Evolutionary conservation across 23 red algal species (phyloP), one percentile per base, ranked within the genome.

Genomic region (Gracilaria domingensis): DNA sequence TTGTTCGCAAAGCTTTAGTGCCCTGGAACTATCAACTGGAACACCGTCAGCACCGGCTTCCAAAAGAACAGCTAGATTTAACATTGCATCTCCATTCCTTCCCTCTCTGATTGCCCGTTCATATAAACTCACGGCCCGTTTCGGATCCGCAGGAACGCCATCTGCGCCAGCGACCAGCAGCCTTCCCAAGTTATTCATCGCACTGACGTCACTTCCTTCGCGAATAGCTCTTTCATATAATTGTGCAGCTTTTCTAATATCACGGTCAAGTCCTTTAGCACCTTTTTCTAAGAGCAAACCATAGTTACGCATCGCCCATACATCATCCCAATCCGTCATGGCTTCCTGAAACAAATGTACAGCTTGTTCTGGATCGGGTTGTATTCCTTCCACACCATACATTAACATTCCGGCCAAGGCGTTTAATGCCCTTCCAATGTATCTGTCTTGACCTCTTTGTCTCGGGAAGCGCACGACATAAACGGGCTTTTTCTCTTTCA

Each of bases 31-130:
- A 58, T 82, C 78, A 30, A 8, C 30, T 8, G 20, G 23, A 37
- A 82, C 78, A 44, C 78, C 78, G 7, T 82, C 78, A 33, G 33
- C 78, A 4, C 78, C 78, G n/a, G 57, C 9, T 82, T 82, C 34
- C 8, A 82, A 42, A 7, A 82, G 50, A 82, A 58, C 28, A 23
- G 34, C 78, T 20, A 82, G 78, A 58, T 82, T 58, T 7, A 51
- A 30, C 78, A 82, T 82, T 23, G 78, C 78, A 55, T 47, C 8
- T 13, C 21, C 78, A 13, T n/a, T 4, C 23, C 50, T 6, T n/a
- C 71, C 71, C 33, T 76, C 71, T 33, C 36, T 48, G 34, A 48
- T 44, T 36, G 71, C 71, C 18, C 40, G 20, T 36, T 76, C 33
- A 36, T 76, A 82, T 44, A 82, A 35, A 33, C 7, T 16, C 53